Conservation (phyloP, 805 yeast genomes). For the Danielia oregonensis region DNA sequence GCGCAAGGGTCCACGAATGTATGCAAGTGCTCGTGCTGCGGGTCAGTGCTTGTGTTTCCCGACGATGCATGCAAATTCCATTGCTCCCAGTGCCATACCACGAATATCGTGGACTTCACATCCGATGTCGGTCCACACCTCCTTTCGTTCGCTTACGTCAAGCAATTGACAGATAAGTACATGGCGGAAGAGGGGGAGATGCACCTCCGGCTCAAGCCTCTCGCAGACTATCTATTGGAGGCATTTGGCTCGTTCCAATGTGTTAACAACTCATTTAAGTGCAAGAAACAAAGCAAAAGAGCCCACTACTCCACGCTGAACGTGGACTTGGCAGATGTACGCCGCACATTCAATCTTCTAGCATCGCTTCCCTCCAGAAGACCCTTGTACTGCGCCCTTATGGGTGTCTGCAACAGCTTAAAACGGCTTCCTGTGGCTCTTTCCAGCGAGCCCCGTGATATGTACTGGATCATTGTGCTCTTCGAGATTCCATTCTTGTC, state of each 20-base stretch:
- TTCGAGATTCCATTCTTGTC: slow-evolving; percentile 65
- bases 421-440: slow-evolving; percentile 41
- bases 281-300: slow-evolving; percentile 18
- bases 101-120: slow-evolving; percentile 24
- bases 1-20: slow-evolving; percentile 10
- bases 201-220: slow-evolving; percentile 43
- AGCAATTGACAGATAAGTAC: slow-evolving; percentile 32
- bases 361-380: slow-evolving; percentile 53
- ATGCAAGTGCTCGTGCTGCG: slow-evolving; percentile 37
- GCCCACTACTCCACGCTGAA: slow-evolving; percentile 45
- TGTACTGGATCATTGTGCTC: slow-evolving; percentile 61
- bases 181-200: slow-evolving; percentile 16
- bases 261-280: slow-evolving; percentile 55
- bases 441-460: slow-evolving; percentile 37
- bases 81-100: slow-evolving; percentile 62
- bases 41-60: slow-evolving; percentile 30
- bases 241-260: slow-evolving; percentile 46
- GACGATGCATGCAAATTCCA: slow-evolving; percentile 37
- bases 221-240: slow-evolving; percentile 43
- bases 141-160: slow-evolving; percentile 31
- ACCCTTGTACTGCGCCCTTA: slow-evolving; percentile 55
- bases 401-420: slow-evolving; percentile 49
- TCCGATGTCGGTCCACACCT: slow-evolving; percentile 1
- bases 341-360: slow-evolving; percentile 43
- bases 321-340: slow-evolving; percentile 47